Percentiles rank a stretch among this genome's conserved stretches.
phyloP scores from a whole-genome alignment of 257 asterid species.

The Nicotiana knightiana region DNA sequence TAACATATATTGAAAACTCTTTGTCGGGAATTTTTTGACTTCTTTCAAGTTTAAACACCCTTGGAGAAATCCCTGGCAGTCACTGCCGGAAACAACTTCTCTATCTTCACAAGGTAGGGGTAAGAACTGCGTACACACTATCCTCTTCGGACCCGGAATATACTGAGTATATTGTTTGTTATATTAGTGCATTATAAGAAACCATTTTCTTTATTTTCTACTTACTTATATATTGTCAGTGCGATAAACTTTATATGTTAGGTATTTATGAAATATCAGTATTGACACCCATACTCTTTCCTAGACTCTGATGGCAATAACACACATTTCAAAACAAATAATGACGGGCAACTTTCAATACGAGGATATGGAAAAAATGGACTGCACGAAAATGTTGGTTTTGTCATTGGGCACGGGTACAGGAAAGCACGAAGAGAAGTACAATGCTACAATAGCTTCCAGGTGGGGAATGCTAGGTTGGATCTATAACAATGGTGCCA shows the following conservation, averaged over 20 bases:
- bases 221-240: not conserved
- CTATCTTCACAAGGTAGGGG: no score
- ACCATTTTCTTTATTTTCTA: no score
- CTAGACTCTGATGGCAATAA: constrained; percentile 47
- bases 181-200: no score
- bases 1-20: no score
- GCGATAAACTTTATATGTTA: not conserved
- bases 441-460: constrained; percentile 32
- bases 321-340: constrained; percentile 40
- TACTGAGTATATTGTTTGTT: no score
- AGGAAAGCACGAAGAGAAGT: constrained; percentile 36
- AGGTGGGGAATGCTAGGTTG: constrained; percentile 49
- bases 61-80: no score
- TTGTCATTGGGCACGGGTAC: constrained; percentile 50
- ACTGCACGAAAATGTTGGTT: constrained; percentile 38
- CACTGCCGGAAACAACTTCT: no score
- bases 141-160: no score
- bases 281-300: not conserved
- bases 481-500: constrained; percentile 38
- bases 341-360: constrained; percentile 33
- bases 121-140: no score
- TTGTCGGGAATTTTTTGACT: no score
- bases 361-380: constrained; percentile 31
- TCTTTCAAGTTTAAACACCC: no score
- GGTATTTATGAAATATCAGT: not conserved